Conservation (phyloP, 305 asterid species). For the Fraxinus latifolia region DNA sequence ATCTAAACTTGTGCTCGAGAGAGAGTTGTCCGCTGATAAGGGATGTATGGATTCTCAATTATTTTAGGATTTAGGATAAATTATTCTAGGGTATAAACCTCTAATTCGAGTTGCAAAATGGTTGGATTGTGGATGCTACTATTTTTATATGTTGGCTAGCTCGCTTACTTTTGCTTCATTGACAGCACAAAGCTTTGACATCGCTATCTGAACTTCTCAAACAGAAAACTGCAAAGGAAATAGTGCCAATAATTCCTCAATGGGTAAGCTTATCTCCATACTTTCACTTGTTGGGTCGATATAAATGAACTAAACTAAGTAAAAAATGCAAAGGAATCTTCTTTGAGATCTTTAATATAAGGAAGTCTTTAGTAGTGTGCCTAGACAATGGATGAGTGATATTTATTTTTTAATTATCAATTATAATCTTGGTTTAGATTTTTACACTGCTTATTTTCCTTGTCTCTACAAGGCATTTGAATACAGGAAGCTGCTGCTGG, state of each 20-base stretch:
- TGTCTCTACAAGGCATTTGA: slow-evolving; percentile 67
- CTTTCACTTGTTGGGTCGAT: slow-evolving; percentile 11
- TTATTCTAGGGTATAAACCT: background rate
- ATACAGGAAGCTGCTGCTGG: slow-evolving; percentile 86
- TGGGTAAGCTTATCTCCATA: slow-evolving; percentile 60
- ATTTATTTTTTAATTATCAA: slow-evolving; percentile 12
- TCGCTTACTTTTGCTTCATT: slow-evolving; percentile 26
- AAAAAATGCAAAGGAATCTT: background rate
- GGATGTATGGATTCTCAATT: background rate
- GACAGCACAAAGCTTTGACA: slow-evolving; percentile 87
- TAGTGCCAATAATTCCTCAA: slow-evolving; percentile 66
- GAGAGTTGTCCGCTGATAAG: background rate
- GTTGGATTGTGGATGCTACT: background rate
- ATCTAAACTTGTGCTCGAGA: background rate
- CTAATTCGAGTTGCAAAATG: slow-evolving; percentile 6
- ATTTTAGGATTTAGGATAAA: slow-evolving; percentile 3
- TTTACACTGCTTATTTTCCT: slow-evolving; percentile 17
- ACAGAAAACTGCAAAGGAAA: slow-evolving; percentile 64
- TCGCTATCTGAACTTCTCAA: slow-evolving; percentile 71
- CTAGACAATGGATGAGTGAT: slow-evolving; percentile 11
- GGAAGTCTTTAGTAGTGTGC: slow-evolving; percentile 17
- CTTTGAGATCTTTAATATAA: slow-evolving; percentile 7
- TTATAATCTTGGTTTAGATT: slow-evolving; percentile 6
- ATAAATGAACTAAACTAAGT: background rate
- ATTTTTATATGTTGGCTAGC: slow-evolving; percentile 20